A percentile compares a stretch with the other conserved stretches of the same genome.
Conservation (phyloP, 306 rosid genomes). For the Medicago arabica region DNA sequence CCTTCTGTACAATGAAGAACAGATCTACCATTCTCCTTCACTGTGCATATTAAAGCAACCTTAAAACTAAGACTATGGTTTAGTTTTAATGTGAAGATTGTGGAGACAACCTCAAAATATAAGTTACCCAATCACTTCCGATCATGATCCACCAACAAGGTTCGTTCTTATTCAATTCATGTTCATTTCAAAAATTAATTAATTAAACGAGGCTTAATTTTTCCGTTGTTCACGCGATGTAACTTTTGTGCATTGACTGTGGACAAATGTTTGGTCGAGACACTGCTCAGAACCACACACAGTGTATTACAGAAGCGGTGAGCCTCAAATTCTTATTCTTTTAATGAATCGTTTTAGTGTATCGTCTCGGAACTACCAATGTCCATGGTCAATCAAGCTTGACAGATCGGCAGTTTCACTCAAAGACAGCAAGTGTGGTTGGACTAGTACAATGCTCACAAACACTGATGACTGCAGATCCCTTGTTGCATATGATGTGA, state of each 20-base stretch:
- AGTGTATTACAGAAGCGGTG: conserved; percentile 90
- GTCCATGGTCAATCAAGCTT: conserved; percentile 84
- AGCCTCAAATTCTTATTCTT: no score
- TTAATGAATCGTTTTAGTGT: no score
- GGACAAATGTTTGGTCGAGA: conserved; percentile 78
- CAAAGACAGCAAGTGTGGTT: conserved; percentile 84
- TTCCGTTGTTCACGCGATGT: conserved; percentile 34
- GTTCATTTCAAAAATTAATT: no score
- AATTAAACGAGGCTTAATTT: not conserved
- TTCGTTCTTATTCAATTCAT: conserved; percentile 24
- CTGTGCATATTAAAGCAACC: no score
- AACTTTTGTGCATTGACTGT: conserved; percentile 94
- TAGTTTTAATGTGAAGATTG: conserved; percentile 98
- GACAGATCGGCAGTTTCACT: conserved; percentile 78
- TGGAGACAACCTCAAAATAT: conserved; percentile 85
- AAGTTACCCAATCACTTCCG: conserved; percentile 75
- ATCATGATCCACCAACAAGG: conserved; percentile 77
- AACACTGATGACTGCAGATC: conserved; percentile 74
- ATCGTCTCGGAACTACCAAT: conserved; percentile 65
- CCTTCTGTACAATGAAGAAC: no score
- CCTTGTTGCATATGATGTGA: conserved; percentile 67
- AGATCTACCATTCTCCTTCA: no score
- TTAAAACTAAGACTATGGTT: conserved; percentile 71
- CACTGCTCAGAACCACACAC: conserved; percentile 79
- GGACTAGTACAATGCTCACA: conserved; percentile 75